A percentile compares a stretch with the other conserved stretches of the same genome.
Conservation (phyloP, 2,329 filamentous ascomycete genomes). For the Penicillium nordicum region DNA sequence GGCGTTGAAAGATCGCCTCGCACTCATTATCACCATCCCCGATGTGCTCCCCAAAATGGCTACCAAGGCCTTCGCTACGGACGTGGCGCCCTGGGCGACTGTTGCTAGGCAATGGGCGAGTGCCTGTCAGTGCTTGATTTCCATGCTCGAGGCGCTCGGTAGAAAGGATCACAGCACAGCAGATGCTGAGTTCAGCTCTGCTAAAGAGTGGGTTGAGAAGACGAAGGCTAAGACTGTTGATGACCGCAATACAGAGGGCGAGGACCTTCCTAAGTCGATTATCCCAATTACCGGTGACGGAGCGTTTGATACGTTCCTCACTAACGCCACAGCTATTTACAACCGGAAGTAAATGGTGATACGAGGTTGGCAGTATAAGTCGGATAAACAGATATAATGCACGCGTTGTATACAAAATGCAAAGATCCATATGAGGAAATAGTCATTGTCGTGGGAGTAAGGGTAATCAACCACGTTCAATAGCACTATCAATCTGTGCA, state of each 20-base stretch:
- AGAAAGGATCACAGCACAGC: neutral
- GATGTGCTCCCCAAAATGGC: neutral
- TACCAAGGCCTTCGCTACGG: neutral
- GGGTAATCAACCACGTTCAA: too few relatives aligned
- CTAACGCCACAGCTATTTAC: neutral
- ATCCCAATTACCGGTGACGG: neutral
- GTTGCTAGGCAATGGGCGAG: neutral
- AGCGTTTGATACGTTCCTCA: neutral
- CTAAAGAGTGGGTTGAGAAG: constrained; percentile 16
- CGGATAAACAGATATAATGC: neutral
- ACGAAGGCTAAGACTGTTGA: constrained; percentile 19
- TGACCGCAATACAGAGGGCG: constrained; percentile 8
- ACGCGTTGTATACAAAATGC: neutral
- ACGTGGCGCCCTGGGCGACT: neutral
- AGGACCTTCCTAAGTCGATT: neutral
- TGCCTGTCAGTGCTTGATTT: neutral
- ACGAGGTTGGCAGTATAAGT: neutral
- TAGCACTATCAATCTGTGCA: too few relatives aligned
- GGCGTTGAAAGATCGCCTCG: neutral
- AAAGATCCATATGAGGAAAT: too few relatives aligned
- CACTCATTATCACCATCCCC: neutral
- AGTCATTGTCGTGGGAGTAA: too few relatives aligned
- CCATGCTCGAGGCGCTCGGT: neutral
- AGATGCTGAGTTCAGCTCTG: constrained; percentile 15
- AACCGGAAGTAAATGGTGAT: neutral